Evolutionary conservation across 2,329 filamentous ascomycete genomes (phyloP), one percentile per base, ranked within the genome.

Genomic region (Stachybotrys echinatus): DNA sequence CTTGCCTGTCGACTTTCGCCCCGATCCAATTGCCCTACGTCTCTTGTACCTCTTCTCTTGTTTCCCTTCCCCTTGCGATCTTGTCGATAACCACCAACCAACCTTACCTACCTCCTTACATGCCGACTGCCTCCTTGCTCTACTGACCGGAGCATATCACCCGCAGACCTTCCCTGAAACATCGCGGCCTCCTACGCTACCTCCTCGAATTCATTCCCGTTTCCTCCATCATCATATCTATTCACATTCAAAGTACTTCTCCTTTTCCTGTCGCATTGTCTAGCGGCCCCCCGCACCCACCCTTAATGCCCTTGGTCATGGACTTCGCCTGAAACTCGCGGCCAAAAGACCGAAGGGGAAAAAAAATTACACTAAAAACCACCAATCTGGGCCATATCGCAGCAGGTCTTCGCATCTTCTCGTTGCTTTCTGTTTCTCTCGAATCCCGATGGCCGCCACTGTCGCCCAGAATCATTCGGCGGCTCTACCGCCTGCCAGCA

Each of bases 391-490:
- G 27, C 27, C 27, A 34, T 34, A 34, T 34, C 27, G 27, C 27
- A 14, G 27, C 27, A 10, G 10, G 10, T 34, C 14, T 34, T 14
- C 27, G 27, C 14, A 34, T 34, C 38, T 10, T 40, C 38, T 40
- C 17, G 38, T n/a, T 40, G 17, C n/a, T 40, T n/a, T 3, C 38
- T 40, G 8, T 4, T 8, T 12, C 38, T 37, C 31, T 37, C 31
- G 31, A n/a, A 5, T 14, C 17, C 17, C 38, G 23, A 66, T 66
- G 62, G 62, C 63, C 31, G 63, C 62, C 49, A 65, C 62, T 18
- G 63, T 66, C 51, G 63, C 61, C 43, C 62, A 63, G 31, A 61
- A 61, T 49, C 65, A 65, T 51, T 54, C 61, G 40, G 50, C 58
- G 43, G 54, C 56, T 31, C 52, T 64, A 20, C 55, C 59, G 34